A percentile compares a stretch with the other conserved stretches of the same genome.
Conservation (phyloP, 768 basidiomycete species). For the Amanita phalloides region DNA sequence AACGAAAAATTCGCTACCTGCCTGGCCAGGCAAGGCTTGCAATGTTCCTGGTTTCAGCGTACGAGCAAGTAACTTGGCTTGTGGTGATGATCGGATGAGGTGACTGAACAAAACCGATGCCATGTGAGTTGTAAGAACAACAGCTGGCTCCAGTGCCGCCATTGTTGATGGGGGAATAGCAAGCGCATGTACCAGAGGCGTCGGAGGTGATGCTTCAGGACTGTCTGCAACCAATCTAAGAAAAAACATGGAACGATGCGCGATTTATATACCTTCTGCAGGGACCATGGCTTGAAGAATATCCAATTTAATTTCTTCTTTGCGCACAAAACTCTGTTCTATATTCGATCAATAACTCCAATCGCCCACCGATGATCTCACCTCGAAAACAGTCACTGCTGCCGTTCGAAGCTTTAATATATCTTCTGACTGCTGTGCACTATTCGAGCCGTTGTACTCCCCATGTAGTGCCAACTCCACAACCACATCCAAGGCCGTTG, state of each 20-base stretch:
- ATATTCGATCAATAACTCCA: conserved; percentile 1
- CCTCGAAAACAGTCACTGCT: conserved; percentile 79
- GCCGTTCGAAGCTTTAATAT: conserved; percentile 67
- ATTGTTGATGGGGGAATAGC: conserved; percentile 50
- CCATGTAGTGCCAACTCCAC: conserved; percentile 80
- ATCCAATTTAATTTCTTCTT: conserved; percentile 58
- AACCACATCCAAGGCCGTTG: conserved; percentile 74
- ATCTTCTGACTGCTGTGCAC: conserved; percentile 48
- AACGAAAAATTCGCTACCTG: conserved; percentile 52
- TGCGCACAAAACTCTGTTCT: conserved; percentile 61
- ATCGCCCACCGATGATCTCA: conserved; percentile 16
- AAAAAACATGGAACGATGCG: background rate
- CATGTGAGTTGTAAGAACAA: conserved; percentile 59
- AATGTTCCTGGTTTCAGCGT: conserved; percentile 44
- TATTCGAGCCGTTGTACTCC: conserved; percentile 68
- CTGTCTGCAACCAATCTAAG: conserved; percentile 12
- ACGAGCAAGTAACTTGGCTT: conserved; percentile 54
- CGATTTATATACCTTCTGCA: conserved; percentile 27
- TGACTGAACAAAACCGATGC: conserved; percentile 73
- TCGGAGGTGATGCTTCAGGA: conserved; percentile 35
- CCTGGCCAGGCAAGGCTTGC: conserved; percentile 11
- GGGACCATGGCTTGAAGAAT: conserved; percentile 68
- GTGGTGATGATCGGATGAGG: conserved; percentile 58
- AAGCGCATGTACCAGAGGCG: conserved; percentile 64
- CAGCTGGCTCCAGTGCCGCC: conserved; percentile 35